A percentile compares a stretch with the other conserved stretches of the same genome.
Conservation (phyloP, 768 basidiomycete genomes). For the Rhodosporidiobolus sp. region DNA sequence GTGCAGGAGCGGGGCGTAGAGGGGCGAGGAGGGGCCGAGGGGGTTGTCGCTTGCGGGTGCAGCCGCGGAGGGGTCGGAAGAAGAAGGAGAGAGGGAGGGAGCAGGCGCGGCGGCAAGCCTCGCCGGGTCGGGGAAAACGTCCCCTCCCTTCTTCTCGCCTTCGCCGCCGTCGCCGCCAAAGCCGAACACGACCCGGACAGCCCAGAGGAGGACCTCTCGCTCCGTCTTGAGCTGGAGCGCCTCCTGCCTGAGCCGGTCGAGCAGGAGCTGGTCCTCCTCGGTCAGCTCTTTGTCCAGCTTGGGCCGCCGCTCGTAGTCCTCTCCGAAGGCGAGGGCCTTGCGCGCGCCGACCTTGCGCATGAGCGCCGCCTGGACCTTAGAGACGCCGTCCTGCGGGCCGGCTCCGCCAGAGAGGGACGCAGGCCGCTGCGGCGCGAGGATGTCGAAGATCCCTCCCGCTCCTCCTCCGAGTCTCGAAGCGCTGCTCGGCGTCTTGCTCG, state of each 20-base stretch:
- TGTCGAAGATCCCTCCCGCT: conserved; percentile 13
- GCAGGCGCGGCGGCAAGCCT: not conserved
- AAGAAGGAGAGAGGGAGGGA: not conserved
- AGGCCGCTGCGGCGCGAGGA: not conserved
- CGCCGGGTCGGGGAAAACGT: conserved; percentile 23
- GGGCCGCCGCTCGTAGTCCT: not conserved
- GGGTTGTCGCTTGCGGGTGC: not conserved
- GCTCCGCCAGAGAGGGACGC: not conserved
- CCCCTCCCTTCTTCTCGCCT: no score
- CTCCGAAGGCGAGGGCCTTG: not conserved
- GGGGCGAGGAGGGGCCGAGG: conserved; percentile 45
- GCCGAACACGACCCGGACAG: conserved; percentile 64
- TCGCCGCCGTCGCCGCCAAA: conserved; percentile 47
- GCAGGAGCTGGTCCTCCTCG: conserved; percentile 10
- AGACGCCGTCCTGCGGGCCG: not conserved
- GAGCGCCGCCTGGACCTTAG: conserved; percentile 14
- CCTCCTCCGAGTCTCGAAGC: not conserved
- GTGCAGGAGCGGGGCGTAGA: conserved; percentile 57
- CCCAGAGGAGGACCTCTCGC: conserved; percentile 69
- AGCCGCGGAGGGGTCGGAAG: not conserved
- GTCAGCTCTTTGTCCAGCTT: conserved; percentile 1
- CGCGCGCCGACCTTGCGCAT: conserved; percentile 1
- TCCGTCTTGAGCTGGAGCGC: conserved; percentile 69
- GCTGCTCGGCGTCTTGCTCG: not conserved
- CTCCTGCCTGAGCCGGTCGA: conserved; percentile 69